Evolutionary conservation across 306 rosid species (phyloP).

Genomic region (Quercus mongolica): DNA sequence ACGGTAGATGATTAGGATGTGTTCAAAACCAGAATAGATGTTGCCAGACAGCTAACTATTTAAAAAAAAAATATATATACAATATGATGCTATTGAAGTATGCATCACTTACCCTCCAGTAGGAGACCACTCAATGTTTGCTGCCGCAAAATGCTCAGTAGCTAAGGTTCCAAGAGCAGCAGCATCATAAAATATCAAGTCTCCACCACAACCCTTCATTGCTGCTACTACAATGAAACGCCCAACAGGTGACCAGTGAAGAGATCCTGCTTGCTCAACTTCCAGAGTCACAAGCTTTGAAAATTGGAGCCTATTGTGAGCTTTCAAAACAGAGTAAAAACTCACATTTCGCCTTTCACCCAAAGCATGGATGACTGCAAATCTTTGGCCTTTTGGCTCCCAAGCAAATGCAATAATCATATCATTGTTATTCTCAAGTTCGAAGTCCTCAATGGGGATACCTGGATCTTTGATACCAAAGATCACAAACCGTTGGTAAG

Average conservation of each 20-base stretch:
- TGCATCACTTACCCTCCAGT: conserved; percentile 66
- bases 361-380: conserved; percentile 80
- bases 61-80: no score
- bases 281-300: conserved; percentile 75
- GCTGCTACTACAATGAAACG: conserved; percentile 75
- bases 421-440: conserved; percentile 85
- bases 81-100: no score
- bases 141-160: conserved; percentile 76
- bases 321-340: conserved; percentile 65
- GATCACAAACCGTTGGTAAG: conserved; percentile 82
- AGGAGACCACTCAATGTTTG: conserved; percentile 90
- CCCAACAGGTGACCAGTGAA: conserved; percentile 85
- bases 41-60: no score
- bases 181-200: conserved; percentile 70
- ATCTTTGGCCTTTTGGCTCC: conserved; percentile 92
- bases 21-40: no score
- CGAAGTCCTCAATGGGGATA: conserved; percentile 82
- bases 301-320: conserved; percentile 62
- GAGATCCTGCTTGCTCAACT: conserved; percentile 85
- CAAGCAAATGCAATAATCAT: conserved; percentile 92
- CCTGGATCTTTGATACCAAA: conserved; percentile 80
- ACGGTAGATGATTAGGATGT: no score
- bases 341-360: conserved; percentile 77
- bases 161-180: conserved; percentile 89
- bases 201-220: conserved; percentile 70